Evolutionary conservation across 495 filamentous ascomycete genomes (phyloP), one percentile per base, ranked within the genome.

Genomic region (Friedmanniomyces simplex): DNA sequence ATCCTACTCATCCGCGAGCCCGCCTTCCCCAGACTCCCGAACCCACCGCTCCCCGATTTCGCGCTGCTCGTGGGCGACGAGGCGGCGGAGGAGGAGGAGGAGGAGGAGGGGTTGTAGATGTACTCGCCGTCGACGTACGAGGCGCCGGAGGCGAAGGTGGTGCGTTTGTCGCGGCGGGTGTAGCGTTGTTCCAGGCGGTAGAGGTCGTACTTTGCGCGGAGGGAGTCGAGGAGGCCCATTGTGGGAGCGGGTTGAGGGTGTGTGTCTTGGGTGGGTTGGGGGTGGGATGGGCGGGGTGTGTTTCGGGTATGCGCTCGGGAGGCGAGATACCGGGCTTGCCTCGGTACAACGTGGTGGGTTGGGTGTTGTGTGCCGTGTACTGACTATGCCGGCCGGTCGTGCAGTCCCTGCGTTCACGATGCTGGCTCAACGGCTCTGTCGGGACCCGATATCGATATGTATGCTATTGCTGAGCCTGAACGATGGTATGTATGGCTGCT

Each of bases 91-190:
- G n/a, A n/a, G n/a, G n/a, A n/a, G n/a, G n/a, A n/a, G n/a, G n/a
- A n/a, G 12, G 63, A 64, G 13, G 57, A 48, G 14, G 47, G 63
- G 41, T 37, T 25, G 74, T 85, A 89, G 66, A 94, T 78, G 74
- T 93, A 96, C 73, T 96, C 91, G 69, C 89, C 89, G 69, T 95
- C 86, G 63, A 95, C 84, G 69, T 96, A 96, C 67, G 84, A 79
- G 21, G 88, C 91, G 63, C 88, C 88, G 57, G 81, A 85, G 68
- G 85, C 82, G 72, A 94, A 95, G 58, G 85, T 90, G 54, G 81
- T 88, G 73, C 90, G 88, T 60, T 89, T 83, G 63, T 87, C 86
- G 68, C 88, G 84, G 64, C 83, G 84, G 34, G 88, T 91, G 75
- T 96, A 96, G 47, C 88, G 82, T 72, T 95, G 85, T 73, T 96